A percentile compares a stretch with the other conserved stretches of the same genome.
phyloP scores from a whole-genome alignment of 73 alveolate genomes.

The Paramecium sexaurelia region DNA sequence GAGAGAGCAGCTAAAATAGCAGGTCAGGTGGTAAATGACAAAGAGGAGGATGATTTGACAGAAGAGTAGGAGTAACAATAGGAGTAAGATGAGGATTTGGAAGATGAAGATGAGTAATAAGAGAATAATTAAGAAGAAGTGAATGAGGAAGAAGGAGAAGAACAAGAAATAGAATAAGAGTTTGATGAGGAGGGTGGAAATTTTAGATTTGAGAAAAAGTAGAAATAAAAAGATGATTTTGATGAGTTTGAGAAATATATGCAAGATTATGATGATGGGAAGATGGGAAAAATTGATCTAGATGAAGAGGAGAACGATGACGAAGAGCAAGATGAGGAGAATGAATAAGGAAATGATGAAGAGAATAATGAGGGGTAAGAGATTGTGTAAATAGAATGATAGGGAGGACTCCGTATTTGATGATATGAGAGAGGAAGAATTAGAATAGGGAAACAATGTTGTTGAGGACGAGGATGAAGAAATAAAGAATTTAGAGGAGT shows the following conservation, averaged over 20 bases:
- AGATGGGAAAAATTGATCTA: not conserved
- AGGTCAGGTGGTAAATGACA: not conserved
- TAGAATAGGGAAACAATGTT: not conserved
- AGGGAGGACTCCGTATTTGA: constrained; percentile 63
- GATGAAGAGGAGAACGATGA: constrained; percentile 55
- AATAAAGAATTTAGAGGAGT: constrained; percentile 41
- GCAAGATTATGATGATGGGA: constrained; percentile 9
- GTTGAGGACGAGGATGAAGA: constrained; percentile 24
- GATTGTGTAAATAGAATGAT: not conserved
- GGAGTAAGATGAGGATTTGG: not conserved
- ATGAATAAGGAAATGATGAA: not conserved
- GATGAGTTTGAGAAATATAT: not conserved
- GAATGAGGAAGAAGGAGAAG: not conserved
- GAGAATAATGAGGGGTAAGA: constrained; percentile 26
- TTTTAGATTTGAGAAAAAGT: not conserved
- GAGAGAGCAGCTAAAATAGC: not conserved
- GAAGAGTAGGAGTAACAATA: not conserved
- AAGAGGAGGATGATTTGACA: not conserved
- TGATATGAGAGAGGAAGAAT: constrained; percentile 58
- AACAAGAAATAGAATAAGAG: not conserved
- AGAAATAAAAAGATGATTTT: constrained; percentile 6
- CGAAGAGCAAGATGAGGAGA: constrained; percentile 46
- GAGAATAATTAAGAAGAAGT: not conserved
- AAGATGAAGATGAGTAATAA: not conserved
- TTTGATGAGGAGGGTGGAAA: not conserved